Percentiles rank a stretch among this genome's conserved stretches.
These are phyloP conservation scores for Malus orientalis DNA, from an alignment of 306 rosid species.

Conservation along the genomic window DNA sequence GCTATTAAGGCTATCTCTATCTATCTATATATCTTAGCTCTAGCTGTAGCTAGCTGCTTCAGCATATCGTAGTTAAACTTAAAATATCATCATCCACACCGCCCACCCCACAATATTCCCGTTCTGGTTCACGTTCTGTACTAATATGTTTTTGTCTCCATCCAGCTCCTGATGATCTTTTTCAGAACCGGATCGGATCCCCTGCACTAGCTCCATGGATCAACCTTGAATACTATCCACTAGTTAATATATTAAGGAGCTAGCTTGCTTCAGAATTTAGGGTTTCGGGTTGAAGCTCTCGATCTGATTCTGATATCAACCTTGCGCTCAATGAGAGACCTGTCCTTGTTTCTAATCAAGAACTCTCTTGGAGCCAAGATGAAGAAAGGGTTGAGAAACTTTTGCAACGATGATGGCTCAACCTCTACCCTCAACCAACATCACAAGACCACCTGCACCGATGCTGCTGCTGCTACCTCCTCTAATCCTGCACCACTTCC, in stretches of 20 bases:
- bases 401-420: constrained; percentile 56
- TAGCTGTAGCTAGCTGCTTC: neutral
- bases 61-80: no score
- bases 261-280: no score
- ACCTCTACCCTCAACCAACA: constrained; percentile 71
- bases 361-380: constrained; percentile 69
- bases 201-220: neutral
- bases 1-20: constrained; percentile 5
- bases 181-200: neutral
- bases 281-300: no score
- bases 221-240: no score
- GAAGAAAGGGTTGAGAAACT: constrained; percentile 67
- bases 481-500: neutral
- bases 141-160: neutral
- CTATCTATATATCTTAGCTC: neutral
- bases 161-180: neutral
- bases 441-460: neutral
- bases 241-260: neutral
- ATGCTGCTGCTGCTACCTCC: neutral
- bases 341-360: constrained; percentile 66
- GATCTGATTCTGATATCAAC: neutral
- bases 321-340: constrained; percentile 30
- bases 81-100: constrained; percentile 23
- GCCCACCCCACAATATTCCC: constrained; percentile 32
- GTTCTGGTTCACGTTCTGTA: neutral